A percentile compares a stretch with the other conserved stretches of the same genome.
Evolutionary conservation across 257 asterid genomes (phyloP).

Genomic region (Knoxia roxburghii): DNA sequence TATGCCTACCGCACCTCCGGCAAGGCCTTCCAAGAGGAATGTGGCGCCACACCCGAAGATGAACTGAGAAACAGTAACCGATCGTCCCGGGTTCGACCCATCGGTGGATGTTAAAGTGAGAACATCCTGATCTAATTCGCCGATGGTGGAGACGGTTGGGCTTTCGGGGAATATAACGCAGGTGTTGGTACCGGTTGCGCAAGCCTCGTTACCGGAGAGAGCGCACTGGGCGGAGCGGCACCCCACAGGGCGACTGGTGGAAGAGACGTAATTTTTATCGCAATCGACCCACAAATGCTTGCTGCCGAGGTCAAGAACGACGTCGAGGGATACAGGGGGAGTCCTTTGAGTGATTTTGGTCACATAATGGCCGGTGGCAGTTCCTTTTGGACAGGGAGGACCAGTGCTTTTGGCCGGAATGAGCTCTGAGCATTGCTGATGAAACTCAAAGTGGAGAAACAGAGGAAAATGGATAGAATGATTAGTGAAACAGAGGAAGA

Average conservation of each 20-base stretch:
- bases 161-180: too few relatives aligned
- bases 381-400: constrained; percentile 1
- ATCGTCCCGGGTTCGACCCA: constrained; percentile 1
- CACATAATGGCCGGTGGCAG: neutral
- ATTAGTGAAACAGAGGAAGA: neutral
- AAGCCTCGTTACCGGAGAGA: neutral
- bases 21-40: neutral
- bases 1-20: neutral
- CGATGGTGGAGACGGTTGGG: too few relatives aligned
- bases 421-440: constrained; percentile 1
- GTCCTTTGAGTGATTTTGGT: neutral
- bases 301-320: constrained; percentile 4
- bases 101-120: too few relatives aligned
- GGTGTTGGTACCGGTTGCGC: too few relatives aligned
- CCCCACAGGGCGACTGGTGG: constrained; percentile 1
- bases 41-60: neutral
- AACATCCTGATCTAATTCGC: too few relatives aligned
- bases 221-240: constrained; percentile 2
- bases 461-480: neutral
- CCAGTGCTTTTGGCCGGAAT: neutral
- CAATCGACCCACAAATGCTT: neutral
- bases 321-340: neutral
- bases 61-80: neutral
- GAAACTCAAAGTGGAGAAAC: neutral
- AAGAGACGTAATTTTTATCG: too few relatives aligned